Base-by-base conservation (phyloP, 2,329 filamentous ascomycete species). In the Fusarium succisae region DNA sequence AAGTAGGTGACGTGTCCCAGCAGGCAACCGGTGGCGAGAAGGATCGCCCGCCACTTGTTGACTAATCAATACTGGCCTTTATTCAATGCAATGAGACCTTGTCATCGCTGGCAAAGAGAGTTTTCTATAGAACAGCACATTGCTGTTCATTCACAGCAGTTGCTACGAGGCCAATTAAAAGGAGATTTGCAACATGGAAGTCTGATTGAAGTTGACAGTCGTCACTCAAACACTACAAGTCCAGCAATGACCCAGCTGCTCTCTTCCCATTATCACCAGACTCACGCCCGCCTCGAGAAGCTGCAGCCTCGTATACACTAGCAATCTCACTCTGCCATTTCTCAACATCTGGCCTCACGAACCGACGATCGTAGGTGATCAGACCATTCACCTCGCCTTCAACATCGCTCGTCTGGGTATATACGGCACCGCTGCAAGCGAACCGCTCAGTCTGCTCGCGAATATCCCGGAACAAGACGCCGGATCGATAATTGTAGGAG, bases 301-400 rank as follows among this genome's bases (percentile, higher is more conserved):
- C 75, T 1, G 89, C 89, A 11, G 91, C 88, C 48, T 88, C 84
- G 76, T 91, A 92, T 22, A 93, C 77, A 6, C 84, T 86, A 73
- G 87, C 80, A 50, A 92, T 92, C 77, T 92, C 90, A 1, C 77
- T 78, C 75, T 84, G 86, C 91, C 91, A 93, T 81, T 90, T 87
- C 13, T 82, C 80, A 44, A 84, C 81, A 66, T 93, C 83, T 9
- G 88, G 87, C 2, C 91, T 84, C 39, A 91, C 79, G 0, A 92
- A 66, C 1, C 91, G 84, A 3, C 92, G 87, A 79, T 94, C 91
- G 75, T 93, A 93, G 0, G 91, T 93, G 74, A 93, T 80, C 64
- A 94, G 82, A 0, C 92, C 92, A 74, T 94, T 94, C 14, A 94
- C 90, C 79, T 94, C 92, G 9, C 91, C 92, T 79, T 94, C 92